Evolutionary conservation across 2,329 filamentous ascomycete species (phyloP).

Genomic region (Truncatella angustata): DNA sequence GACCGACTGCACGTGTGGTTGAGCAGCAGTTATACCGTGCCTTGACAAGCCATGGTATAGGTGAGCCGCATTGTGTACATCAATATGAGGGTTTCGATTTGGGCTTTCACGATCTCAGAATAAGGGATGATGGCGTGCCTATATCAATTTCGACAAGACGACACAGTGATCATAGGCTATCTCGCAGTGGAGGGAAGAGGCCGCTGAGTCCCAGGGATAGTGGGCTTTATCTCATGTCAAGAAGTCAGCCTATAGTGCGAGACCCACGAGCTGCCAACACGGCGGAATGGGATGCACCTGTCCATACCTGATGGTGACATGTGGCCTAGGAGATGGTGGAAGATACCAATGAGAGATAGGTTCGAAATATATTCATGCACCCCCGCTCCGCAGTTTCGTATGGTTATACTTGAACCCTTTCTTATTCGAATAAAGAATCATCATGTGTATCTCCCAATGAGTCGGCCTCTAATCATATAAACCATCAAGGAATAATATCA

Average conservation of each 20-base stretch:
- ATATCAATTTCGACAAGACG: constrained; percentile 28
- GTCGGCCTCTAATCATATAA: no score
- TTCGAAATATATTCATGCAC: no score
- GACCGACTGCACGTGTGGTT: constrained; percentile 52
- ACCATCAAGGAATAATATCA: no score
- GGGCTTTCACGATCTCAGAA: constrained; percentile 30
- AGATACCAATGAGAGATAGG: no score
- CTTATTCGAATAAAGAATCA: no score
- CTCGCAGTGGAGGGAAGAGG: constrained; percentile 21
- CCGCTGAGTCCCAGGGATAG: constrained; percentile 19
- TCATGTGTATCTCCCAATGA: no score
- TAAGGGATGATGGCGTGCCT: constrained; percentile 24
- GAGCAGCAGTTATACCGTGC: constrained; percentile 52
- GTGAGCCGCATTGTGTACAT: constrained; percentile 54
- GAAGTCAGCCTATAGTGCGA: background rate
- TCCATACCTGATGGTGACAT: background rate
- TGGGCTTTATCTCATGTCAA: constrained; percentile 9
- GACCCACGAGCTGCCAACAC: background rate
- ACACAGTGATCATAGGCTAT: constrained; percentile 26
- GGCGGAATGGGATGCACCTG: background rate
- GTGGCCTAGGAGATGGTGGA: no score
- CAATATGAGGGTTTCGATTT: constrained; percentile 36
- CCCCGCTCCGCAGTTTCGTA: no score
- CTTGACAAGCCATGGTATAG: constrained; percentile 46
- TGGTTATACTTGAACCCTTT: no score